A percentile compares a stretch with the other conserved stretches of the same genome.
Conservation (phyloP, 306 rosid species). For the Quercus wislizeni region DNA sequence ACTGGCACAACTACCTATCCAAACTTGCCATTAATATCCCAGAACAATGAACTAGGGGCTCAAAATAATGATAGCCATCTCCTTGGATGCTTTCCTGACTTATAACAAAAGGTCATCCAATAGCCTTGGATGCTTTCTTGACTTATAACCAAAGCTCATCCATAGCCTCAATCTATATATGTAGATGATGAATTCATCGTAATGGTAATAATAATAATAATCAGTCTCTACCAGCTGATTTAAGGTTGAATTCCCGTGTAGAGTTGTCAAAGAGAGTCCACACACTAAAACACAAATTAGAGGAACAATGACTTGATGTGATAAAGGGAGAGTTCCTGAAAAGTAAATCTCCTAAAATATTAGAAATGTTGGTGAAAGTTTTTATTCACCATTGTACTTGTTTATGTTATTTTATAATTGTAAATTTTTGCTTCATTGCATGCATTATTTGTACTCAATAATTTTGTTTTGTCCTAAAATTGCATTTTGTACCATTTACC, state of each 20-base stretch:
- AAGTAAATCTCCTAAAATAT: conserved; percentile 17
- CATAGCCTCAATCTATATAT: background rate
- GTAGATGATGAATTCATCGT: conserved; percentile 23
- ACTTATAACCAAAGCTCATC: conserved; percentile 34
- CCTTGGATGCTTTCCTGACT: conserved; percentile 60
- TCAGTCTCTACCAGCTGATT: background rate
- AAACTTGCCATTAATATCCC: conserved; percentile 35
- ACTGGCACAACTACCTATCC: conserved; percentile 24
- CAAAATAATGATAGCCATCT: conserved; percentile 35
- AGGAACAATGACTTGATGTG: conserved; percentile 8
- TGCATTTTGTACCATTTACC: background rate
- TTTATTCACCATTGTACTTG: conserved; percentile 23
- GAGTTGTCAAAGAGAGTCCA: background rate
- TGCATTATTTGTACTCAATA: conserved; percentile 26
- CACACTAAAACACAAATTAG: conserved; percentile 5
- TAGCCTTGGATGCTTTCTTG: conserved; percentile 58
- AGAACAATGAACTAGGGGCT: conserved; percentile 27
- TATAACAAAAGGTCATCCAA: conserved; percentile 34
- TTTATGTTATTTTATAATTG: conserved; percentile 33
- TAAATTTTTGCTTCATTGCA: conserved; percentile 29
- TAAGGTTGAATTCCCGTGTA: background rate
- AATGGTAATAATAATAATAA: background rate
- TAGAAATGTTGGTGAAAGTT: conserved; percentile 10
- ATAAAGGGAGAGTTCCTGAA: conserved; percentile 32
- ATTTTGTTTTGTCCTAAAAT: background rate